A percentile compares a stretch with the other conserved stretches of the same genome.
Evolutionary conservation across 73 alveolate genomes (phyloP).

Genomic region (Paramecium primaurelia): DNA sequence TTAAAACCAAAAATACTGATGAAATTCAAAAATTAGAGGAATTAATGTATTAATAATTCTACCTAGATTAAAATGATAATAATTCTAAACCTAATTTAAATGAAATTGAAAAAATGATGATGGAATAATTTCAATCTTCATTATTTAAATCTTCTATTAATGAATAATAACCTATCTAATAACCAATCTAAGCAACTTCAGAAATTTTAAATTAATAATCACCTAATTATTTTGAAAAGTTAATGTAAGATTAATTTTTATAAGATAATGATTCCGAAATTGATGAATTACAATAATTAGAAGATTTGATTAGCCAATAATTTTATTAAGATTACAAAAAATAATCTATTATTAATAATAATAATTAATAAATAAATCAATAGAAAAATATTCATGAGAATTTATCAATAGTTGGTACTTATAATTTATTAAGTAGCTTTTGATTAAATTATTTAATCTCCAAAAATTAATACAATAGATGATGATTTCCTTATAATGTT

Average conservation of each 20-base stretch:
- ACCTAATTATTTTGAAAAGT: background rate
- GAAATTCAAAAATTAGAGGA: background rate
- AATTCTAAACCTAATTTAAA: background rate
- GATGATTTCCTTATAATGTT: background rate
- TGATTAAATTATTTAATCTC: background rate
- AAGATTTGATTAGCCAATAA: background rate
- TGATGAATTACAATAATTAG: background rate
- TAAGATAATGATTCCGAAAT: background rate
- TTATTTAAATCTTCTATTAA: background rate
- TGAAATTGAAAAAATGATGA: background rate
- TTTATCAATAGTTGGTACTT: background rate
- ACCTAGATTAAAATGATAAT: background rate
- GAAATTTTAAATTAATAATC: background rate
- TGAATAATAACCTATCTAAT: background rate
- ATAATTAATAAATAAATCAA: background rate
- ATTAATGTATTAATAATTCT: background rate
- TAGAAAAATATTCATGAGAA: background rate
- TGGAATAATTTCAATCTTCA: background rate
- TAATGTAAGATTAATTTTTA: background rate
- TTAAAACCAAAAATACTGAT: background rate
- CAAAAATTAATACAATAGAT: background rate
- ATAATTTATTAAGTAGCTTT: background rate
- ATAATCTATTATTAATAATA: background rate
- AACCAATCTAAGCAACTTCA: background rate
- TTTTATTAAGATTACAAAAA: background rate